These are phyloP conservation scores for Pseudocercospora vitis DNA, from an alignment of 2,329 filamentous ascomycete genomes.

Conservation along the genomic window DNA sequence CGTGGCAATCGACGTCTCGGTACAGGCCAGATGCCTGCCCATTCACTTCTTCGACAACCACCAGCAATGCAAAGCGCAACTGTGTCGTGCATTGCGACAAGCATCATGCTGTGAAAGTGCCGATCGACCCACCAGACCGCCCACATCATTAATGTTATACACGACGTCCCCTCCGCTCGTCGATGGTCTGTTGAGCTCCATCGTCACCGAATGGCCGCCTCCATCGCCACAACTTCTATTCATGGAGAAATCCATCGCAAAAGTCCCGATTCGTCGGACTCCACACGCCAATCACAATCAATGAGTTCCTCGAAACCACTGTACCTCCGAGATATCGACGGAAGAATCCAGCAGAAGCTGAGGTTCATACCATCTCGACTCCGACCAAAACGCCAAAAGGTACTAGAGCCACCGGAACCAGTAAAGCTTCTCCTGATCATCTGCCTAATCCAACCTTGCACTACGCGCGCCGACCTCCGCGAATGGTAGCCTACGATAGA, in stretches of 20 bases:
- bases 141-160: background rate
- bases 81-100: background rate
- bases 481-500: background rate
- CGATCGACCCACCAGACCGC: background rate
- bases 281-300: background rate
- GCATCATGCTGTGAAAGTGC: background rate
- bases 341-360: too few species aligned
- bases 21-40: slow-evolving; percentile 4
- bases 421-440: background rate
- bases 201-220: background rate
- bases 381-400: background rate
- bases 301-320: background rate
- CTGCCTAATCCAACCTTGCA: background rate
- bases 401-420: background rate
- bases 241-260: background rate
- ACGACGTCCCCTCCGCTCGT: background rate
- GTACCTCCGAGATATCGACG: background rate
- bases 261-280: background rate
- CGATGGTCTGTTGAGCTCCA: background rate
- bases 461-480: background rate
- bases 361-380: too few species aligned
- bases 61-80: background rate
- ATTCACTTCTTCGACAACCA: background rate
- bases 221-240: slow-evolving; percentile 4
- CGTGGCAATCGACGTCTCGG: background rate